A percentile compares a stretch with the other conserved stretches of the same genome.
Conservation (phyloP, 352 stramenopile species). For the Phytophthora fragariae region DNA sequence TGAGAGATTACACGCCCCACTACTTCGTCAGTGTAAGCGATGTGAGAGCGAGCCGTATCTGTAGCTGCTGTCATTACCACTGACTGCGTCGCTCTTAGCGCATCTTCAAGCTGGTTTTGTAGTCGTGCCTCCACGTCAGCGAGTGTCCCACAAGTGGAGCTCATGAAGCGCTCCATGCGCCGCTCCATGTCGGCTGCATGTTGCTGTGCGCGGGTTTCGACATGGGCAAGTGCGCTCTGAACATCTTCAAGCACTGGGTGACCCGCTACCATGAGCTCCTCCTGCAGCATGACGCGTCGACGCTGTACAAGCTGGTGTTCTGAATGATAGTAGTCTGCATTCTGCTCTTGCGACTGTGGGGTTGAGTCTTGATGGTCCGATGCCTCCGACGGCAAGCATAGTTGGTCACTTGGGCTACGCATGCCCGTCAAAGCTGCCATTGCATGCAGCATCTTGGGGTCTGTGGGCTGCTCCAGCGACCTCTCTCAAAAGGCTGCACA, state of each 20-base stretch:
- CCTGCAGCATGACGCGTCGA: background rate
- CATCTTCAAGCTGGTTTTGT: background rate
- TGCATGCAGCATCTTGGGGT: background rate
- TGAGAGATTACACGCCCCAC: too few species aligned
- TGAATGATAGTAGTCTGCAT: background rate
- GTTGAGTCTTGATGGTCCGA: background rate
- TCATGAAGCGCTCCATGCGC: background rate
- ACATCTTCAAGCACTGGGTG: background rate
- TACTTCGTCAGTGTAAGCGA: too few species aligned
- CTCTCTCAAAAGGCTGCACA: too few species aligned
- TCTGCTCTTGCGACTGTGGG: background rate
- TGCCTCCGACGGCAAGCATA: too few species aligned
- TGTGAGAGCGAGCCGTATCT: too few species aligned
- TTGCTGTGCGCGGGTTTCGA: background rate
- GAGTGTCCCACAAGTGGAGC: background rate
- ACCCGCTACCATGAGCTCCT: background rate
- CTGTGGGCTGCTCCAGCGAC: too few species aligned
- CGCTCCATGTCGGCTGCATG: background rate
- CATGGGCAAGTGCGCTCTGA: background rate
- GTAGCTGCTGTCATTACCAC: too few species aligned
- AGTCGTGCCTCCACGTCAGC: background rate
- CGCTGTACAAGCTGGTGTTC: background rate
- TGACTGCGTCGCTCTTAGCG: too few species aligned
- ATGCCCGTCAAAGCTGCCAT: background rate
- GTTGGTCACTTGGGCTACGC: too few species aligned